Conservation (phyloP, 225 moss, liverwort and hornwort genomes). For the Thuidium tamariscinum region DNA sequence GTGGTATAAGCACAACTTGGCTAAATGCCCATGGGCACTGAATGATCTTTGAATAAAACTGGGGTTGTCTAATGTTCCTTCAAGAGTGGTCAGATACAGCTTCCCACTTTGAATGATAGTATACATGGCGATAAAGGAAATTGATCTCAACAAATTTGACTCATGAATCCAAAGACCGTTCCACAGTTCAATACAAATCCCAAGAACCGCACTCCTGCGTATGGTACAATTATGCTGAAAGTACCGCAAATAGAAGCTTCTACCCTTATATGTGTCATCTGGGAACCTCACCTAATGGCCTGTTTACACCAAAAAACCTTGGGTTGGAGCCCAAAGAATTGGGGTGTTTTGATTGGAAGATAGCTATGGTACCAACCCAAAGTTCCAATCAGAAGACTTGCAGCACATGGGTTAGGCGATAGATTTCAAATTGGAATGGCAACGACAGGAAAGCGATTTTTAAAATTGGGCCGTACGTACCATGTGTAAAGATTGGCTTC, state of each 20-base stretch:
- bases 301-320: too few species aligned
- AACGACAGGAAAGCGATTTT: not conserved
- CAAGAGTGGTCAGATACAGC: not conserved
- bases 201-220: not conserved
- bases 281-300: not conserved
- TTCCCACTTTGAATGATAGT: not conserved
- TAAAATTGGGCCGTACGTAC: not conserved
- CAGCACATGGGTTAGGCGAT: not conserved
- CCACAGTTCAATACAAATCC: not conserved
- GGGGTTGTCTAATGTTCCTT: not conserved
- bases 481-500: slow-evolving; percentile 60
- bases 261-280: not conserved
- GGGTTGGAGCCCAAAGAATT: too few species aligned
- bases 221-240: not conserved
- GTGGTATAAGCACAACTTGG: not conserved
- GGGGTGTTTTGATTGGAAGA: too few species aligned
- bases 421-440: not conserved
- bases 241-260: not conserved
- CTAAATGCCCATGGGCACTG: not conserved
- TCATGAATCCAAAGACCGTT: not conserved
- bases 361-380: too few species aligned
- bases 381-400: not conserved
- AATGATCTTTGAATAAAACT: not conserved
- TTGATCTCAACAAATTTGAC: not conserved
- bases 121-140: not conserved